Percentiles rank a stretch among this genome's conserved stretches.
phyloP scores from a whole-genome alignment of 2,329 filamentous ascomycete genomes.

The Claviceps sorghi region DNA sequence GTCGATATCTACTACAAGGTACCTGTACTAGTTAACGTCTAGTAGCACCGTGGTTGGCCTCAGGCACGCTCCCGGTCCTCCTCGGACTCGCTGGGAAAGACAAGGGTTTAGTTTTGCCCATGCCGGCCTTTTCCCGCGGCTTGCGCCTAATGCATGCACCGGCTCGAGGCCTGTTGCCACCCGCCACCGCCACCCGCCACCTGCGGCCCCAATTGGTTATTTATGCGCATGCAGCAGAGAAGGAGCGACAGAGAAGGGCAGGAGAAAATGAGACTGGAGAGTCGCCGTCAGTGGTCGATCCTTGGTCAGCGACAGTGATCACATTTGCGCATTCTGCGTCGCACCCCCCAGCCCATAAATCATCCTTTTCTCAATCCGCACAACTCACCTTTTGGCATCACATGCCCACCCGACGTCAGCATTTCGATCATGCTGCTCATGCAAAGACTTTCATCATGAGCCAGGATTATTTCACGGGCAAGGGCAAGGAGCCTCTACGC shows the following conservation, averaged over 20 bases:
- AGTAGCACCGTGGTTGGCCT: too few relatives aligned
- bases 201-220: background rate
- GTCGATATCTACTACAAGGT: too few relatives aligned
- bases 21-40: too few relatives aligned
- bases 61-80: too few relatives aligned
- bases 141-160: background rate
- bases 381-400: background rate
- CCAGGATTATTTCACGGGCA: slow-evolving; percentile 41
- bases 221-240: background rate
- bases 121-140: background rate
- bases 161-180: background rate
- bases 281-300: background rate
- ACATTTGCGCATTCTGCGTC: background rate
- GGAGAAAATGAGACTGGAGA: background rate
- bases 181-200: background rate
- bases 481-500: slow-evolving; percentile 33
- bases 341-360: background rate
- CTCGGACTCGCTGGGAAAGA: background rate
- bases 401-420: background rate
- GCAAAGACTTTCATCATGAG: slow-evolving; percentile 33
- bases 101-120: slow-evolving; percentile 1
- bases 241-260: background rate
- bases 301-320: background rate
- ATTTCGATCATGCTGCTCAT: slow-evolving; percentile 21
- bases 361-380: background rate